Evolutionary conservation across 225 moss, liverwort and hornwort species (phyloP), one percentile per base, ranked within the genome.

Genomic region (Polytrichum commune): DNA sequence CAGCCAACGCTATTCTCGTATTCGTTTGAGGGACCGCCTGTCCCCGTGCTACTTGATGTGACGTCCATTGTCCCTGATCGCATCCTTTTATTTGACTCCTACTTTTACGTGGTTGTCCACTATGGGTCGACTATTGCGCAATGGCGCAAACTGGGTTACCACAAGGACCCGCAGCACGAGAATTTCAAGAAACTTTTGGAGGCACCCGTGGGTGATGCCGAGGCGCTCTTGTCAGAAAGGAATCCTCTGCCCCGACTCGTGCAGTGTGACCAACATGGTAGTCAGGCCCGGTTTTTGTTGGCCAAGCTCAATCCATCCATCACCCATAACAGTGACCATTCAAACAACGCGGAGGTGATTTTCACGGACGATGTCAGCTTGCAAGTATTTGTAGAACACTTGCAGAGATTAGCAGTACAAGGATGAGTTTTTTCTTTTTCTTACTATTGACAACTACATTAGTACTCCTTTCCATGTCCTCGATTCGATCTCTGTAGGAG

Each of bases 301-400:
- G 96, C 96, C 53, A 96, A 96, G 69, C 74, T 96, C 27, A 96
- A 96, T 63, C 96, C 96, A 9, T 96, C 96, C 30, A 83, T 91
- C 16, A 96, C 96, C 0, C 96, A 96, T 29, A 93, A 89, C 65
- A 93, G 69, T 72, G 82, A 91, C 56, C 90, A 89, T 70, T 89
- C 90, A 6, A 73, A 73, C 19, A 80, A 75, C 27, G 70, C 75
- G 3, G 93, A 96, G 77, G 81, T 93, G 1, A 96, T 96, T 73
- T 96, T 96, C 76, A 96, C 96, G 32, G 96, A 96, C 64, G 96
- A 96, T 81, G 96, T 96, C 29, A 96, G 92, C 72, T 89, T 96
- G 77, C 89, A 96, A 79, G 96, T 96, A 10, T 96, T 96, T 76
- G 83, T 89, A 2, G 96, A 96, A n/a, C 96, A 96, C 78, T 79